Conservation (phyloP, 768 basidiomycete genomes). For the Astraeus odoratus region DNA sequence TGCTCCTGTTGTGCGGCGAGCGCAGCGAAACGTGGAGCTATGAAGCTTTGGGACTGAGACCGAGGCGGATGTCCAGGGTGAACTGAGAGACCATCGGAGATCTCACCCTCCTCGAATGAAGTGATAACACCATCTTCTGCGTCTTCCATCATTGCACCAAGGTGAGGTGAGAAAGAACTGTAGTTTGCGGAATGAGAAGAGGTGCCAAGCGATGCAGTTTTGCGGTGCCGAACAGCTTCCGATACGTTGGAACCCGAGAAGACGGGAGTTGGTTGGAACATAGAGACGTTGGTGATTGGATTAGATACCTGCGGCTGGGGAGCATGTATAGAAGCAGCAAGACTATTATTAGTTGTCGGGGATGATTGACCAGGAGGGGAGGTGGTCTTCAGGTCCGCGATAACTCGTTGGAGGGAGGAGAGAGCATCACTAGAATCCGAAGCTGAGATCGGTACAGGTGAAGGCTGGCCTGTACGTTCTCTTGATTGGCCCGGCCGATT, state of each 20-base stretch:
- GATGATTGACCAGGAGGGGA: slow-evolving; percentile 51
- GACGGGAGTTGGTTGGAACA: slow-evolving; percentile 61
- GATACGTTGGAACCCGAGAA: slow-evolving; percentile 41
- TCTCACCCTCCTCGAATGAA: slow-evolving; percentile 73
- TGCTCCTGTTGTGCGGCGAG: slow-evolving; percentile 65
- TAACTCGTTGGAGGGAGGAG: slow-evolving; percentile 86
- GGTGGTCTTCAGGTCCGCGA: slow-evolving; percentile 86
- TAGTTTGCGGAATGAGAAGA: slow-evolving; percentile 52
- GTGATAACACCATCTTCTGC: slow-evolving; percentile 52
- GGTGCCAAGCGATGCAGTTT: slow-evolving; percentile 68
- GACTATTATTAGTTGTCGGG: slow-evolving; percentile 33
- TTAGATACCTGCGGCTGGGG: slow-evolving; percentile 42
- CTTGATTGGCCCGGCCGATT: slow-evolving; percentile 45
- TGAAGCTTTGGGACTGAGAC: slow-evolving; percentile 77
- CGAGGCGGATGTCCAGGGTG: slow-evolving; percentile 57
- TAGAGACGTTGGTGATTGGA: slow-evolving; percentile 66
- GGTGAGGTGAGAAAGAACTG: slow-evolving; percentile 69
- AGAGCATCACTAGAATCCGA: slow-evolving; percentile 73
- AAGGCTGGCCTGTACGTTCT: slow-evolving; percentile 37
- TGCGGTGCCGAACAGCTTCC: slow-evolving; percentile 67
- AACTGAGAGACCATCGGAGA: slow-evolving; percentile 49
- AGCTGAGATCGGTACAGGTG: slow-evolving; percentile 43
- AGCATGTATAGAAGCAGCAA: slow-evolving; percentile 39
- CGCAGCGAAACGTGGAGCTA: slow-evolving; percentile 84
- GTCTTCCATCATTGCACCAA: slow-evolving; percentile 81